Base-by-base conservation (phyloP, 306 rosid species). In the Casuarina equisetifolia region DNA sequence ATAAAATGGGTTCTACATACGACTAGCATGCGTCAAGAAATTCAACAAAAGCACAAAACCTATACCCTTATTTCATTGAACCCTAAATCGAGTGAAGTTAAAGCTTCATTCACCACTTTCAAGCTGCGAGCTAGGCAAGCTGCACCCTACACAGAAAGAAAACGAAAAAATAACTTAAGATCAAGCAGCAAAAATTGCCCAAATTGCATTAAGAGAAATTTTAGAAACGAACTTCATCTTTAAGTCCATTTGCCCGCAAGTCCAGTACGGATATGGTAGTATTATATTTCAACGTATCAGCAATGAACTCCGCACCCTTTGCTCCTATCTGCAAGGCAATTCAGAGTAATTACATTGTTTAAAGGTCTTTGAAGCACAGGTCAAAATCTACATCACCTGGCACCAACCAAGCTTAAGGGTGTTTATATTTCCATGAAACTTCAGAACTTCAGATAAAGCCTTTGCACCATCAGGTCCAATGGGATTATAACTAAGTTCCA, bases 361-460 rank as follows among this genome's bases (percentile, higher is more conserved):
- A 10, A 74, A 10, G 51, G 20, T 69, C 74, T 35, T 50, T 39
- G 38, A 51, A 35, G 74, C 5, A 9, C 38, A 50, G 12, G 39
- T 40, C 50, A 49, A 40, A 39, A 35, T 17, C 50, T 17, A 17
- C 8, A 72, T 87, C 84, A 95, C 98, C 98, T 95, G 94, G 86
- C 98, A 95, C 98, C 98, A 95, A 54, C 98, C 98, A 82, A 95
- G 97, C 89, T 91, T 95, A 35, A 95, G 98, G 79, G 83, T 89
- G 78, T 86, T 87, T 74, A 95, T 35, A 69, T 86, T 95, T 77
- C 98, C 98, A 69, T 91, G 91, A 80, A 95, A 95, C 81, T 95
- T 95, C 43, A 95, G 87, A 82, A 95, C 88, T 87, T 95, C 98
- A 40, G 96, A 89, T 79, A 95, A 84, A 75, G 89, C 92, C 84